Evolutionary conservation across 805 yeast species (phyloP).

Genomic region (Ogataea sp.): DNA sequence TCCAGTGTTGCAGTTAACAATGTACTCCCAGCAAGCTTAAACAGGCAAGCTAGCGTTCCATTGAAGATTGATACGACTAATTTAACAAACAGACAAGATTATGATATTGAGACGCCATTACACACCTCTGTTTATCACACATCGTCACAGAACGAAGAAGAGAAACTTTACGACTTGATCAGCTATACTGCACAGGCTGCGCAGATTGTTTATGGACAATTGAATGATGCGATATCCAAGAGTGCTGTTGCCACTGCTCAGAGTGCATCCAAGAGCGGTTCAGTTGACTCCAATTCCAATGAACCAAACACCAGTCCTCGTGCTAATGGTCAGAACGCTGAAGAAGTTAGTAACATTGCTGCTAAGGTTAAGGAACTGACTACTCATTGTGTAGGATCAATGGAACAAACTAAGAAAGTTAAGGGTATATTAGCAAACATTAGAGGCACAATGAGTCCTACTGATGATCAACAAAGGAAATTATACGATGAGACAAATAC

Average conservation of each 20-base stretch:
- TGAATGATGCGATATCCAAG: constrained; percentile 58
- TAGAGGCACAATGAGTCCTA: constrained; percentile 21
- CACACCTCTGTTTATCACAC: constrained; percentile 8
- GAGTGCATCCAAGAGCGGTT: constrained; percentile 11
- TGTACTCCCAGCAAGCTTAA: not conserved
- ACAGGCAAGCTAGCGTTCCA: constrained; percentile 11
- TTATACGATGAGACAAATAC: constrained; percentile 84
- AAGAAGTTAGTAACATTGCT: constrained; percentile 31
- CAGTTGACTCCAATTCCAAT: constrained; percentile 11
- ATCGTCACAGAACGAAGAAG: constrained; percentile 15
- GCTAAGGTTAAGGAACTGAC: constrained; percentile 70
- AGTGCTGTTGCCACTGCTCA: constrained; percentile 51
- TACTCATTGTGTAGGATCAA: constrained; percentile 65
- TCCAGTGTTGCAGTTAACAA: too few relatives aligned
- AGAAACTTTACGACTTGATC: constrained; percentile 21
- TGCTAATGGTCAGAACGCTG: not conserved
- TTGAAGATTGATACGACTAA: constrained; percentile 17
- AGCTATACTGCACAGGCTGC: constrained; percentile 38
- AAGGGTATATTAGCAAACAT: constrained; percentile 45
- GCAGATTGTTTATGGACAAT: constrained; percentile 67
- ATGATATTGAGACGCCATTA: constrained; percentile 12
- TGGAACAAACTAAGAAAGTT: constrained; percentile 71
- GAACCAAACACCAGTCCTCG: not conserved
- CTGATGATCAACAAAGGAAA: constrained; percentile 45
- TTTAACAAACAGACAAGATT: constrained; percentile 17